Percentiles rank a stretch among this genome's conserved stretches.
Evolutionary conservation across 1,284 basidiomycete species (phyloP).

Genomic region (Leccinum fallax): DNA sequence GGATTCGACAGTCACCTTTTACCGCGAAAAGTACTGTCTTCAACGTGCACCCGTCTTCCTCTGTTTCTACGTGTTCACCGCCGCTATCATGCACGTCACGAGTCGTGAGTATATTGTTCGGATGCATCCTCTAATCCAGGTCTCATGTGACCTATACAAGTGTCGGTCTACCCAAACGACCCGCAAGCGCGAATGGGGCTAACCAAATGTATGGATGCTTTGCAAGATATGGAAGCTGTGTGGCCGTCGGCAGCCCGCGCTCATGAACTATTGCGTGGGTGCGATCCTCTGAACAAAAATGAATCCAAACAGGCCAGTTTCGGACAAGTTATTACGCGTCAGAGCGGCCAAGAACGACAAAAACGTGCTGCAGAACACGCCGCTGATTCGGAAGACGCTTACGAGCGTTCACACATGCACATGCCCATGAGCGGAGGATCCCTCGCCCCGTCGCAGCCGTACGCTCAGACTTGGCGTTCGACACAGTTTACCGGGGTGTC

Average conservation of each 20-base stretch:
- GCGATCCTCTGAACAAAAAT: constrained; percentile 50
- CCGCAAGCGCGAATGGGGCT: constrained; percentile 70
- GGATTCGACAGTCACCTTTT: constrained; percentile 49
- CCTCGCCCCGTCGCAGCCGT: constrained; percentile 21
- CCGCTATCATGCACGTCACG: constrained; percentile 80
- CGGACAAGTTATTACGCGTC: constrained; percentile 31
- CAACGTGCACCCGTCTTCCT: constrained; percentile 72
- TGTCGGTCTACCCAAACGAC: constrained; percentile 62
- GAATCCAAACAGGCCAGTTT: constrained; percentile 14
- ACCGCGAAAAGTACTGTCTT: constrained; percentile 64
- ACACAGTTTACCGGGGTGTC: constrained; percentile 21
- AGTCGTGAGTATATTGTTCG: constrained; percentile 43
- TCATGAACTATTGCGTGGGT: constrained; percentile 69
- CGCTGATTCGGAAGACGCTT: constrained; percentile 34
- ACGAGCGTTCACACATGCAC: constrained; percentile 31
- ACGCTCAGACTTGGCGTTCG: constrained; percentile 34
- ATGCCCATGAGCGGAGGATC: constrained; percentile 6
- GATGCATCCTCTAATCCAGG: not conserved
- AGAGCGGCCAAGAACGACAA: constrained; percentile 39
- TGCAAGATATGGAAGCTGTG: constrained; percentile 68
- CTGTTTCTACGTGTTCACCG: constrained; percentile 82
- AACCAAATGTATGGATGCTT: constrained; percentile 65
- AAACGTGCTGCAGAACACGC: constrained; percentile 40
- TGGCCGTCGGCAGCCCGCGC: constrained; percentile 82
- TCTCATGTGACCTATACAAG: constrained; percentile 30